phyloP scores from a whole-genome alignment of 1,139 yeast genomes.

The Spencermartinsiella ligniputridi region DNA sequence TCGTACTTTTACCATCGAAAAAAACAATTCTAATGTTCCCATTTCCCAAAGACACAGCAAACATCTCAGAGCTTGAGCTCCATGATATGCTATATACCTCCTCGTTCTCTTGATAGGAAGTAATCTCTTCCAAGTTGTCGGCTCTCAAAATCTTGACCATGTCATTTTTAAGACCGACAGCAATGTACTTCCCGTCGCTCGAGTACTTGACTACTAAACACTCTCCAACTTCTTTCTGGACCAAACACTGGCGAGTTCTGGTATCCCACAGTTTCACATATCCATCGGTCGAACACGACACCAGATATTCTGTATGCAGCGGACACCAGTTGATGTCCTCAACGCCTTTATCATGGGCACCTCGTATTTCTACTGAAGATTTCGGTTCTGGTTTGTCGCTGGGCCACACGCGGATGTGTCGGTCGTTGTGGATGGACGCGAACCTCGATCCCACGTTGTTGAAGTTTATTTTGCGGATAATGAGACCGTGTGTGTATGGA shows the following conservation, averaged over 20 bases:
- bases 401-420: slow-evolving; percentile 28
- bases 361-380: slow-evolving; percentile 19
- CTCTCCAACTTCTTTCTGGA: slow-evolving; percentile 34
- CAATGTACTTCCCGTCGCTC: slow-evolving; percentile 49
- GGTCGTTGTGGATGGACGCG: slow-evolving; percentile 25
- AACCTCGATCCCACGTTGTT: slow-evolving; percentile 28
- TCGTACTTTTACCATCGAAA: slow-evolving; percentile 8
- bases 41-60: slow-evolving; percentile 33
- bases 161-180: slow-evolving; percentile 42
- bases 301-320: slow-evolving; percentile 46
- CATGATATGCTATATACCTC: slow-evolving; percentile 40
- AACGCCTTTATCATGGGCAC: slow-evolving; percentile 42
- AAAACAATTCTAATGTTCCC: slow-evolving; percentile 32
- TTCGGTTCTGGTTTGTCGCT: slow-evolving; percentile 24
- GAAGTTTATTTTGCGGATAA: slow-evolving; percentile 23
- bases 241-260: slow-evolving; percentile 40
- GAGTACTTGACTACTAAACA: slow-evolving; percentile 44
- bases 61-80: slow-evolving; percentile 27
- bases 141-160: slow-evolving; percentile 18
- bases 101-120: slow-evolving; percentile 20
- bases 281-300: slow-evolving; percentile 55
- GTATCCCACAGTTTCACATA: slow-evolving; percentile 54
- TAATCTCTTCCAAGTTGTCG: slow-evolving; percentile 14
- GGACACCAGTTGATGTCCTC: slow-evolving; percentile 62
- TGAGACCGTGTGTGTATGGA: slow-evolving; percentile 12